Base-by-base conservation (phyloP, 345 rosid species). In the Iberis pinnata region DNA sequence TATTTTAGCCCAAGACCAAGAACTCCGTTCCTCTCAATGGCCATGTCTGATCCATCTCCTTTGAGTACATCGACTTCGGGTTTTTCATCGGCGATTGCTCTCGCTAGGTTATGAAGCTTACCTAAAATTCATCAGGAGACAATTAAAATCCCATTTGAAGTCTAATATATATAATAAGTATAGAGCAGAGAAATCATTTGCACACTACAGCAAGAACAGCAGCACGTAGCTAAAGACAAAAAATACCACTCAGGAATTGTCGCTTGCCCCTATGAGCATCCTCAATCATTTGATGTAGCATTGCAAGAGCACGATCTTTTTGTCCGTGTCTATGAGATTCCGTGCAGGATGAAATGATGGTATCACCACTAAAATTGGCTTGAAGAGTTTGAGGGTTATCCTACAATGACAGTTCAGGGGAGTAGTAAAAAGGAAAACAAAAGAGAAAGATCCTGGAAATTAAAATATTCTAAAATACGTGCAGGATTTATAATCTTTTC, bases 261-360 rank as follows among this genome's bases (percentile, higher is more conserved):
- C 98, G 70, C 80, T 87, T 90, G 76, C 96, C 88, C 82, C 18
- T 81, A 59, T 90, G 92, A 69, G 98, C 98, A 79, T 87, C 98
- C 73, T 90, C 84, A 74, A 90, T 82, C 93, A 90, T 90, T 77
- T 87, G 95, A 68, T 84, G 87, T 32, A 90, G 80, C 81, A 82
- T 71, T 46, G 79, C 88, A 74, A 90, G 87, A 60, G 93, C 79
- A 48, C 95, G 95, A 70, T 90, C 93, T 70, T 73, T 79, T 73
- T 87, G 92, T 48, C 89, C 96, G 50, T 69, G 92, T 55, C 83
- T 78, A 44, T 71, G 85, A 67, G 84, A 72, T 63, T 90, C 92
- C 63, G 70, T 80, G 19, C 76, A 70, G 35, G 82, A 78, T 42
- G 81, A 75, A 48, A 75, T 25, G 35, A 73, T 49, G 25, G 68